Evolutionary conservation across 139 green algal genomes (phyloP), one percentile per base, ranked within the genome.

Genomic region (Trebouxia sp.): DNA sequence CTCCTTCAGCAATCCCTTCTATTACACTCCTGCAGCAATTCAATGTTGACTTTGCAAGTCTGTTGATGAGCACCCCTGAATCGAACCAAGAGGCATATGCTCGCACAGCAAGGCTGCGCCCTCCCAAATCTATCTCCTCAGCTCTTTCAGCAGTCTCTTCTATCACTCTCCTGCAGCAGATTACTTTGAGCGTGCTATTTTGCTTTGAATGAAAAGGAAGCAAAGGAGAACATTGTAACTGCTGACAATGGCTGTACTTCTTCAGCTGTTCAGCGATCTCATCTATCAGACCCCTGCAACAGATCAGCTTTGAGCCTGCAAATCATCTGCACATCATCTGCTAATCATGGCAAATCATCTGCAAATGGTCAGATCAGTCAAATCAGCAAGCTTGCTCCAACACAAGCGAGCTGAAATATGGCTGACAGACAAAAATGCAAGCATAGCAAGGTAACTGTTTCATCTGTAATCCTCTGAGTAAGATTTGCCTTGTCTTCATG

Each of bases 1-100:
- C 50, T 8, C 82, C 82, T 24, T 88, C 83, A 0, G 55, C 78
- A 42, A 91, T 88, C 69, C 87, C 86, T 55, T 93, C 89, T 77
- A 90, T 94, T 79, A 97, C 83, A 70, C 24, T 75, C 80, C 42
- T 83, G 39, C 67, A 37, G 53, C 15, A 35, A 48, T 53, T 4
- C 56, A 30, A 35, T 72, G 10, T 69, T 28, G 14, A 42, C 24
- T 65, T n/a, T n/a, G n/a, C n/a, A n/a, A n/a, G n/a, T 86, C 78
- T 84, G 86, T 88, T 97, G 93, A 80, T 96, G 91, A 0, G 66
- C 81, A 2, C 88, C 85, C 86, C 94, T 96, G 88, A 97, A 97
- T 95, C 94, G 82, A 85, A 92, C 89, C 90, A 95, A 48, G 85
- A 89, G 86, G 90, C 94, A 86, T 97, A 97, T 3, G 88, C 88